Evolutionary conservation across 2,329 filamentous ascomycete species (phyloP), one percentile per base, ranked within the genome.

Genomic region (Venturia nashicola): DNA sequence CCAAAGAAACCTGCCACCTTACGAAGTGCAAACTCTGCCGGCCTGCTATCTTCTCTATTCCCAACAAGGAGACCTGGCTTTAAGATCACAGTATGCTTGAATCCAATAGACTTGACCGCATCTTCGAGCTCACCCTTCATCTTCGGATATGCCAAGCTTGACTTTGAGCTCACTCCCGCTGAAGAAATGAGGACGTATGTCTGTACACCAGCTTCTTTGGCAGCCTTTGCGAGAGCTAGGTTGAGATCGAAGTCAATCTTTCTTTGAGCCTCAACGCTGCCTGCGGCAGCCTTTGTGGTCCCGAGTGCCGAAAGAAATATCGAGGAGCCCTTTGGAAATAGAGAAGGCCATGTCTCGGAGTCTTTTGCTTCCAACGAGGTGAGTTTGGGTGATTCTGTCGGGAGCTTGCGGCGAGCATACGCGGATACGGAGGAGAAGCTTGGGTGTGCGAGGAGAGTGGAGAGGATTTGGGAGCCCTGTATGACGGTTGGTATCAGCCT

Each of bases 121-220:
- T 95, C 88, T 74, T 97, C 93, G 48, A 96, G 84, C 69, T 94
- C 89, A 32, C 84, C 86, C 80, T 97, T 97, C 90, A 97, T 94
- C 74, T 79, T 79, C 1, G 75, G 34, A 66, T 88, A 89, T 0
- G 78, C 73, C 6, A 87, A 72, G 1, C 69, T 79, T 67, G 77
- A 84, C 67, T 76, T 81, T 76, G 70, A 79, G 76, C 72, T 83
- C n/a, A 77, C 79, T 61, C 74, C 77, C 0, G 70, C 77, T 27
- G 82, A 80, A 0, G 88, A 91, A 64, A 96, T 81, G 67, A 95
- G 86, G 27, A 97, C 86, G 71, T 88, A 95, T 1, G 87, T 87
- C 68, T 84, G 84, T 12, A 84, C 82, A 43, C 90, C 90, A 0
- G 86, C 84, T 4, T 81, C 82, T 71, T 87, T 90, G 54, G 92